Evolutionary conservation across 2,329 filamentous ascomycete genomes (phyloP), one percentile per base, ranked within the genome.

Genomic region (Ceratocystis alfenasii): DNA sequence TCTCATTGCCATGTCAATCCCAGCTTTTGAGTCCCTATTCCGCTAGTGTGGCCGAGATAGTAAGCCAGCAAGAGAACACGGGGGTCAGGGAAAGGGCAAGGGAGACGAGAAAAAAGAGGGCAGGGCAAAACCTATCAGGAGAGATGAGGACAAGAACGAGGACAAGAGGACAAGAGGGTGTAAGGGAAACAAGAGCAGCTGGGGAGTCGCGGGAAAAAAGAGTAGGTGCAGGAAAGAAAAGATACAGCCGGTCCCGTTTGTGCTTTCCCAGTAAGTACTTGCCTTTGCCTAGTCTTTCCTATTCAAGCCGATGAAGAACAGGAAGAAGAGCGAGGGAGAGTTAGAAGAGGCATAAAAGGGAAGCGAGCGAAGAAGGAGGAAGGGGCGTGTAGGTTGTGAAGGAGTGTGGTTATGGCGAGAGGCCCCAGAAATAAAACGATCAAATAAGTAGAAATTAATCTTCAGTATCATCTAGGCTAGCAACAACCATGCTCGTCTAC

Each of bases 1-100:
- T 50, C 48, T 22, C n/a, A 50, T 50, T 50, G 22, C 48, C 6
- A 20, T 50, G 20, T 22, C 20, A 25, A 50, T 50, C 48, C 48
- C 48, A 50, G 53, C 53, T 57, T 57, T 30, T 57, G 28, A 57
- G 53, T 33, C 53, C 53, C 28, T 57, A 57, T 57, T 57, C 53
- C 53, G 53, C 53, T 57, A 57, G 22, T 57, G 22, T 57, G 12
- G 41, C 60, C 36, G 36, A 62, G 36, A 41, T 41, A 22, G 57
- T 22, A 45, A 45, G 33, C 33, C 15, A 61, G 30, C 33, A 44
- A 20, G n/a, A 44, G 33, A 44, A 45, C n/a, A 44, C 22, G 59
- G 41, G 33, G 30, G 10, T 8, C 2, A 45, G n/a, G 20, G 60
- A 36, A 45, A 62, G 60, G 36, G 8, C 30, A 45, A 62, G 20